Conservation (phyloP, 257 asterid species). For the Cinchona pubescens region DNA sequence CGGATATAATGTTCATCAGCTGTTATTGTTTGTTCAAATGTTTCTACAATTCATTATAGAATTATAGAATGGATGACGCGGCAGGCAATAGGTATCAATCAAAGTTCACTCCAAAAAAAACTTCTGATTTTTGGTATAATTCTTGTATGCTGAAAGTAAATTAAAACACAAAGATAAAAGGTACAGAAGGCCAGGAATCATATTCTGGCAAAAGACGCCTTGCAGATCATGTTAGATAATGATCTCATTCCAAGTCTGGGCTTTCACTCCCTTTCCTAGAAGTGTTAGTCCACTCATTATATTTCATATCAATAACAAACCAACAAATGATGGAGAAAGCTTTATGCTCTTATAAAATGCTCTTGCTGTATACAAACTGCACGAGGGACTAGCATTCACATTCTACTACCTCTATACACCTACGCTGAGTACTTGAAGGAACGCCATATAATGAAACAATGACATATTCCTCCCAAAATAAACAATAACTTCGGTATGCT, state of each 20-base stretch:
- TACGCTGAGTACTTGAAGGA: neutral
- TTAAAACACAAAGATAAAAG: no score
- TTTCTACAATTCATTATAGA: no score
- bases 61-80: neutral
- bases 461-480: neutral
- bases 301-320: neutral
- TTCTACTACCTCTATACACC: neutral
- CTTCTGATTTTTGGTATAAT: no score
- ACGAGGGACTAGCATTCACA: neutral
- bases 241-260: neutral
- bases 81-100: neutral
- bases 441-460: neutral
- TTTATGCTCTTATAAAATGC: neutral
- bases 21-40: neutral
- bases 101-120: neutral
- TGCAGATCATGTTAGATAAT: neutral
- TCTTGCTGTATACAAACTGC: neutral
- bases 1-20: neutral
- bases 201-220: neutral
- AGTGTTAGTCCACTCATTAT: neutral
- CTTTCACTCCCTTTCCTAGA: neutral
- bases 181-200: neutral
- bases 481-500: neutral
- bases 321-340: neutral
- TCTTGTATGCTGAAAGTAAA: no score